Conservation (phyloP, 176 grass and related monocot genomes). For the Thalia dealbata region DNA sequence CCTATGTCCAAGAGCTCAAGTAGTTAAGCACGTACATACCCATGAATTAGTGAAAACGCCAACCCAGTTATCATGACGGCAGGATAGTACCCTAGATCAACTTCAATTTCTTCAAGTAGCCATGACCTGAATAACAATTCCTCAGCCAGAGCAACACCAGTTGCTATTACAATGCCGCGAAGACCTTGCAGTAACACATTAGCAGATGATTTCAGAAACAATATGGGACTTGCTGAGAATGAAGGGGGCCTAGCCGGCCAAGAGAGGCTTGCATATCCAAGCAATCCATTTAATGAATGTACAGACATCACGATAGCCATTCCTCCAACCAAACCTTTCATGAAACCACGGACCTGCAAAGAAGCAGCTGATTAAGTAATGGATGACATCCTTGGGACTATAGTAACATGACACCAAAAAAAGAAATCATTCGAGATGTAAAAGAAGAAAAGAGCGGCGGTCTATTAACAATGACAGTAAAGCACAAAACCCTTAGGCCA, state of each 20-base stretch:
- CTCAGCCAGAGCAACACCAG: slow-evolving; percentile 68
- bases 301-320: slow-evolving; percentile 54
- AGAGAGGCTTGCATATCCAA: slow-evolving; percentile 54
- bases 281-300: slow-evolving; percentile 58
- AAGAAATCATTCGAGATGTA: background rate
- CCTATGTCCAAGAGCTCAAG: slow-evolving; percentile 5
- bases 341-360: slow-evolving; percentile 58
- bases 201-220: slow-evolving; percentile 51
- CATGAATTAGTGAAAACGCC: slow-evolving; percentile 68
- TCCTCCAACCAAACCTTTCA: slow-evolving; percentile 70
- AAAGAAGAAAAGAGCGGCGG: background rate
- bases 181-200: slow-evolving; percentile 38
- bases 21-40: slow-evolving; percentile 35
- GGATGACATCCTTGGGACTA: background rate
- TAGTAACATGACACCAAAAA: background rate
- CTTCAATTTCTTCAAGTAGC: slow-evolving; percentile 77
- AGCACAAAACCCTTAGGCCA: background rate
- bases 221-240: slow-evolving; percentile 31
- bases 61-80: slow-evolving; percentile 73
- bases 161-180: slow-evolving; percentile 55
- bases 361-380: slow-evolving; percentile 22
- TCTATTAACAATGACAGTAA: background rate
- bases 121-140: slow-evolving; percentile 93
- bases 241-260: slow-evolving; percentile 25
- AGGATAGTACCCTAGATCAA: slow-evolving; percentile 63